Percentiles rank a stretch among this genome's conserved stretches.
Conservation (phyloP, 2,329 filamentous ascomycete genomes). For the Aureobasidium sp. region DNA sequence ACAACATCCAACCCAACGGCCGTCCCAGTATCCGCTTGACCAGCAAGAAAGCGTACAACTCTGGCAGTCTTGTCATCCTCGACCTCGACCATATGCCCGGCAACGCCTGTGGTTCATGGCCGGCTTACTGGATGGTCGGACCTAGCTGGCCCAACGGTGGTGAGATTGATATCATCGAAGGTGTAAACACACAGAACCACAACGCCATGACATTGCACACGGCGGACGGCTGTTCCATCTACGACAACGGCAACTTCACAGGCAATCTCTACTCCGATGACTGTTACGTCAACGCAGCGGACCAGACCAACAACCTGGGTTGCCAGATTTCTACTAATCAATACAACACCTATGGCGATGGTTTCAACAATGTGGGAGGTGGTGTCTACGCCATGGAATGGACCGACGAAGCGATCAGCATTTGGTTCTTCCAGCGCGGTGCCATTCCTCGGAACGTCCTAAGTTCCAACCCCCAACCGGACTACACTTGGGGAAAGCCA, state of each 20-base stretch:
- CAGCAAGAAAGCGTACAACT: slow-evolving; percentile 53
- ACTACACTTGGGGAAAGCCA: slow-evolving; percentile 51
- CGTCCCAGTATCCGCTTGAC: slow-evolving; percentile 63
- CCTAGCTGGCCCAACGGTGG: slow-evolving; percentile 38
- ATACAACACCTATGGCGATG: slow-evolving; percentile 25
- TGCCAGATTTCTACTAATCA: slow-evolving; percentile 43
- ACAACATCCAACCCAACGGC: slow-evolving; percentile 42
- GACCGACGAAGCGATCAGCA: slow-evolving; percentile 22
- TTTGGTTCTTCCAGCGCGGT: slow-evolving; percentile 31
- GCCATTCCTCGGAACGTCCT: slow-evolving; percentile 34
- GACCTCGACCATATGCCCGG: slow-evolving; percentile 67
- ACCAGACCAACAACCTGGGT: slow-evolving; percentile 28
- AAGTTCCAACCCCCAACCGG: slow-evolving; percentile 43
- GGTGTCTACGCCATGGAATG: slow-evolving; percentile 31
- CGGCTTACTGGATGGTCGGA: slow-evolving; percentile 57
- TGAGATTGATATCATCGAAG: slow-evolving; percentile 34
- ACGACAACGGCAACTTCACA: slow-evolving; percentile 55
- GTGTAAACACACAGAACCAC: slow-evolving; percentile 27
- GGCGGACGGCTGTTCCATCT: slow-evolving; percentile 24
- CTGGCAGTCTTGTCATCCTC: slow-evolving; percentile 57
- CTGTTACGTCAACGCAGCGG: slow-evolving; percentile 30
- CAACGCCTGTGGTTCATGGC: slow-evolving; percentile 63
- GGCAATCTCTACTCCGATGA: slow-evolving; percentile 45
- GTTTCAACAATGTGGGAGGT: slow-evolving; percentile 37
- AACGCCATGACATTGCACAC: slow-evolving; percentile 31